Evolutionary conservation across 2,329 filamentous ascomycete species (phyloP), one percentile per base, ranked within the genome.

Genomic region (Paraphaeosphaeria sporulosa): DNA sequence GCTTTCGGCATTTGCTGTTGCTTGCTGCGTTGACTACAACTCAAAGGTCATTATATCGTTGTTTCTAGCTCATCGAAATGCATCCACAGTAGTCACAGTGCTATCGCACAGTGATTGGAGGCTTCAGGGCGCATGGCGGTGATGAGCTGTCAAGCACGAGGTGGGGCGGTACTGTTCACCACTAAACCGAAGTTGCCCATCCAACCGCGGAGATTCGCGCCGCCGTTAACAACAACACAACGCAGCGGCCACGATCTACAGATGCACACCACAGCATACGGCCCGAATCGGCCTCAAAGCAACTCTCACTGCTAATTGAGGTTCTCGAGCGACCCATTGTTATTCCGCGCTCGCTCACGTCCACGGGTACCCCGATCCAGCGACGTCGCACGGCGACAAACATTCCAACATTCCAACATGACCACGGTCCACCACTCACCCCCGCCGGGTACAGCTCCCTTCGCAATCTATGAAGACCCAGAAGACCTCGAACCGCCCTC

Each of bases 401-500:
- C 63, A 55, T 57, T 59, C 61, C 58, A 54, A 60, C 63, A 55
- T 57, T 59, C 61, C 54, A 60, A 58, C 32, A 76, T 76, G 72
- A 71, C 72, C 55, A 75, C 74, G 27, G 63, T 73, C 49, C 72
- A 74, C 61, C 69, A 73, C 50, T 63, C 72, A 40, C 67, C 71
- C 47, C 69, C 71, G 48, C 71, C 71, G 57, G 71, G 71, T 58
- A 62, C 69, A 52, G 65, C 71, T 15, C 70, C 73, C 40, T 76
- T 76, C 63, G 69, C 70, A 19, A 73, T 75, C 32, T 74, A 75
- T 62, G 71, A 76, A 65, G 71, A 76, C 49, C 64, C 64, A 48
- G 72, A 76, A 34, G 71, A 75, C 54, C 64, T 67, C 32, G 69
- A 71, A 48, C 66, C 68, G 36, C 60, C 70, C 17, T 76, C 73